A percentile compares a stretch with the other conserved stretches of the same genome.
These are phyloP conservation scores for Saccharomyces hybrid DNA, from an alignment of 1,139 yeast species.

Conservation along the genomic window DNA sequence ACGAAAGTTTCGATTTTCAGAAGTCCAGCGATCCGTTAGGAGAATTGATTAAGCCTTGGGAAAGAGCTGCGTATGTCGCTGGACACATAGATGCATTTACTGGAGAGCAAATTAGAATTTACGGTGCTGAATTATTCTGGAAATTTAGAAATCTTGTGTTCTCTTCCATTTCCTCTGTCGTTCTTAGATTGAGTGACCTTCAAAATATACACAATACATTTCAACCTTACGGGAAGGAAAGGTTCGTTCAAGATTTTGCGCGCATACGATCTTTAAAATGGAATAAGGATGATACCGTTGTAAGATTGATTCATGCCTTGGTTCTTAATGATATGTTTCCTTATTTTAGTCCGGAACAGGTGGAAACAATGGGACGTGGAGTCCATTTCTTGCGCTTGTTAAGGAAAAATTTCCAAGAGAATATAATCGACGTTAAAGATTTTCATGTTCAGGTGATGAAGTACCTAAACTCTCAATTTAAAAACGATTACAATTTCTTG, in stretches of 20 bases:
- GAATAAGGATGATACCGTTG: background rate
- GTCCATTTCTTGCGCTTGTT: background rate
- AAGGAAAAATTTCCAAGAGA: background rate
- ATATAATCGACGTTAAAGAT: background rate
- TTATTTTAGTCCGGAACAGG: background rate
- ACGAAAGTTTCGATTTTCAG: background rate
- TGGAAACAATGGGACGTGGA: background rate
- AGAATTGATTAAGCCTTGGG: background rate
- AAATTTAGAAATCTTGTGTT: background rate
- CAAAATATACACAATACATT: background rate
- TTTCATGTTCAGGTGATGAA: background rate
- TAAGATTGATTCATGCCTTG: background rate
- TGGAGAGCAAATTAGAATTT: background rate
- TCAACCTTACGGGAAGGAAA: background rate
- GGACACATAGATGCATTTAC: background rate
- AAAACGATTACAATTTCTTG: background rate
- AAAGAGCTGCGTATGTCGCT: background rate
- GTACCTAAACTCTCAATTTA: background rate
- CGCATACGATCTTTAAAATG: background rate
- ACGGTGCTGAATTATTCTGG: background rate
- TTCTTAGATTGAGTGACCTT: background rate
- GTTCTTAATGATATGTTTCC: background rate
- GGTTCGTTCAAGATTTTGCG: background rate
- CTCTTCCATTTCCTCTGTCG: background rate
- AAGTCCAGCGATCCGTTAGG: background rate